phyloP scores from a whole-genome alignment of 768 basidiomycete genomes.

The Pleurotus sapidus region DNA sequence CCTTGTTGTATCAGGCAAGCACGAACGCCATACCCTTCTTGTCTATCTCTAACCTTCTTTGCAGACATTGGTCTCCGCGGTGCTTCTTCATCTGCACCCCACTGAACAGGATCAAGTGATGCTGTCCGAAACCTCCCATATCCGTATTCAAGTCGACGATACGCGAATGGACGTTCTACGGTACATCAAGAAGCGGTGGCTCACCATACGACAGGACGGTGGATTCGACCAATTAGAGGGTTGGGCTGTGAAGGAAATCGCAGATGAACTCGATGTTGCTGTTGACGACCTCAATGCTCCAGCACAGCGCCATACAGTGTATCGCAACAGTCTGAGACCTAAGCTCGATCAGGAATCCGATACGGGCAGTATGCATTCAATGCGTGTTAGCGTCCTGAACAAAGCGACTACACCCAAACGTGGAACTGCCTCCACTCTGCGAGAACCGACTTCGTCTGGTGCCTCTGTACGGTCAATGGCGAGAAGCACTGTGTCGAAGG shows the following conservation, averaged over 20 bases:
- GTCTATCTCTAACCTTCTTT: background rate
- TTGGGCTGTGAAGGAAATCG: constrained; percentile 89
- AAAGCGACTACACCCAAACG: constrained; percentile 22
- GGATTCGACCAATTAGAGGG: constrained; percentile 82
- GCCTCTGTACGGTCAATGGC: constrained; percentile 46
- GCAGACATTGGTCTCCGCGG: constrained; percentile 68
- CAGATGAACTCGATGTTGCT: constrained; percentile 76
- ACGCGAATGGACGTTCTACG: constrained; percentile 61
- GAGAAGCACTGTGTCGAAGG: constrained; percentile 32
- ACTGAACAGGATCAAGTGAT: constrained; percentile 57
- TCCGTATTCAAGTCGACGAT: constrained; percentile 73
- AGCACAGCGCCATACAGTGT: constrained; percentile 20
- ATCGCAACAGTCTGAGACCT: constrained; percentile 15
- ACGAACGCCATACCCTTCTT: background rate
- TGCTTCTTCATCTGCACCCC: constrained; percentile 67
- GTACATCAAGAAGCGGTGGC: constrained; percentile 81
- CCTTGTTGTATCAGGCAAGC: constrained; percentile 71
- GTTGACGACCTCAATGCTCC: constrained; percentile 68
- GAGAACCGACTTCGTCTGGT: constrained; percentile 22
- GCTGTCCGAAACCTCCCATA: constrained; percentile 65
- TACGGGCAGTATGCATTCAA: constrained; percentile 35
- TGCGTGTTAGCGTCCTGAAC: constrained; percentile 41
- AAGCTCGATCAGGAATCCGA: constrained; percentile 39
- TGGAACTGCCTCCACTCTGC: constrained; percentile 8
- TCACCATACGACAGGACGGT: constrained; percentile 66